Conservation (phyloP, 441 rosid genomes). For the Metrosideros polymorpha region DNA sequence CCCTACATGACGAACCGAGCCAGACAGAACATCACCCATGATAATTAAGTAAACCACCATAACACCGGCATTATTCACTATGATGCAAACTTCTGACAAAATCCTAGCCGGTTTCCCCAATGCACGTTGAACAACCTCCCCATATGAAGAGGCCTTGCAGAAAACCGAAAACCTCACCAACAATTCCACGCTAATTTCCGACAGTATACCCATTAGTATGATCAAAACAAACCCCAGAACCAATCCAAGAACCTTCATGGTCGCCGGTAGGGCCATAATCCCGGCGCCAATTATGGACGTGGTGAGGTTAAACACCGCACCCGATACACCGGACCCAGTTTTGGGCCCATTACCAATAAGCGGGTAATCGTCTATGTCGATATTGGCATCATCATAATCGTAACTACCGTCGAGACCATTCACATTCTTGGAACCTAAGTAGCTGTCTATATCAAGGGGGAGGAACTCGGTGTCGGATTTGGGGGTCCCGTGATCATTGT, state of each 20-base stretch:
- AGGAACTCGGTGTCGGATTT: slow-evolving; percentile 18
- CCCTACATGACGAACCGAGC: slow-evolving; percentile 74
- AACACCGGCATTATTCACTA: slow-evolving; percentile 86
- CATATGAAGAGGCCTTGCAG: slow-evolving; percentile 70
- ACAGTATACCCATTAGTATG: slow-evolving; percentile 60
- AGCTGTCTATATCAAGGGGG: slow-evolving; percentile 35
- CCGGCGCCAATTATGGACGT: slow-evolving; percentile 94
- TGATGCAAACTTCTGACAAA: slow-evolving; percentile 79
- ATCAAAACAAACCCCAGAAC: slow-evolving; percentile 59
- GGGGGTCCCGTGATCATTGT: slow-evolving; percentile 16
- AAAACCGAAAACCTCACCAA: slow-evolving; percentile 59
- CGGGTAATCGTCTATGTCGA: slow-evolving; percentile 31
- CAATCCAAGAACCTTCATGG: slow-evolving; percentile 92
- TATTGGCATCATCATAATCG: slow-evolving; percentile 22
- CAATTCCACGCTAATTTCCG: slow-evolving; percentile 88
- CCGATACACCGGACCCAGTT: slow-evolving; percentile 53
- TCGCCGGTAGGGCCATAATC: slow-evolving; percentile 96
- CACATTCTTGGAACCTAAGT: slow-evolving; percentile 12
- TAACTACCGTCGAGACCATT: slow-evolving; percentile 1
- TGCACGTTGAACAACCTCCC: slow-evolving; percentile 77
- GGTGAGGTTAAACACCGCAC: slow-evolving; percentile 90
- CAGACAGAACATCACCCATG: slow-evolving; percentile 93
- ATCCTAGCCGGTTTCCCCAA: slow-evolving; percentile 75
- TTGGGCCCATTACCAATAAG: slow-evolving; percentile 17
- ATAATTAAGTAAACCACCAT: slow-evolving; percentile 87